Evolutionary conservation across 768 basidiomycete species (phyloP).

Genomic region (Pisolithus orientalis): DNA sequence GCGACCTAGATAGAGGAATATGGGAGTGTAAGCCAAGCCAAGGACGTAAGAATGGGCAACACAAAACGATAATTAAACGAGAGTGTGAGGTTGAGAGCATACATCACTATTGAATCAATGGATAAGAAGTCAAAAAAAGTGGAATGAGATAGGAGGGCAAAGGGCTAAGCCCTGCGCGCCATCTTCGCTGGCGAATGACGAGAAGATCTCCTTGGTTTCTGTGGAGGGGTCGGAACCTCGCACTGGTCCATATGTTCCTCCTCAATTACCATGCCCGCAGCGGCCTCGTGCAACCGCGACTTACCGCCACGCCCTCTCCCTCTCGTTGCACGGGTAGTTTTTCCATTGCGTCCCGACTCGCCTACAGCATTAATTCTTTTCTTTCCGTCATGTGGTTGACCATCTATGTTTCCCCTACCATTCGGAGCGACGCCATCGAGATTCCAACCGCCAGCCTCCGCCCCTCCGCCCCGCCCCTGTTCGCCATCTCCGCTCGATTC

Average conservation of each 20-base stretch:
- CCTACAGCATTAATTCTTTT: neutral
- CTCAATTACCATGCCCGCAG: slow-evolving; percentile 20
- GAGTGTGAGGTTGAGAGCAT: slow-evolving; percentile 6
- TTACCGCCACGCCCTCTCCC: slow-evolving; percentile 17
- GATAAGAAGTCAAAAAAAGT: neutral
- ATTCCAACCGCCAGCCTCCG: neutral
- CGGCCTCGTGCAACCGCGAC: slow-evolving; percentile 21
- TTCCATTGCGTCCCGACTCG: slow-evolving; percentile 2
- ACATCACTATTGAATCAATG: neutral
- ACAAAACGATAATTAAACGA: slow-evolving; percentile 17
- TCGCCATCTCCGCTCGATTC: slow-evolving; percentile 20
- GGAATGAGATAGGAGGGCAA: slow-evolving; percentile 4
- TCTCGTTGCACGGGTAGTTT: slow-evolving; percentile 9
- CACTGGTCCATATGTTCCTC: slow-evolving; percentile 22
- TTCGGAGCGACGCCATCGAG: neutral
- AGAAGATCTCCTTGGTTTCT: slow-evolving; percentile 27
- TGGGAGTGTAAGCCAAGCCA: neutral
- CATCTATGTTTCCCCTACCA: neutral
- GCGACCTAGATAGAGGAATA: neutral
- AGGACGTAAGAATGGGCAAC: neutral
- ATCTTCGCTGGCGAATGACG: slow-evolving; percentile 31
- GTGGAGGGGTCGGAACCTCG: slow-evolving; percentile 14
- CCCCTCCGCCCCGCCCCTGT: slow-evolving; percentile 1
- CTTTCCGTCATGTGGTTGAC: neutral
- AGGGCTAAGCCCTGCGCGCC: slow-evolving; percentile 11